Conservation (phyloP, 805 yeast species). For the Hanseniaspora vineae region DNA sequence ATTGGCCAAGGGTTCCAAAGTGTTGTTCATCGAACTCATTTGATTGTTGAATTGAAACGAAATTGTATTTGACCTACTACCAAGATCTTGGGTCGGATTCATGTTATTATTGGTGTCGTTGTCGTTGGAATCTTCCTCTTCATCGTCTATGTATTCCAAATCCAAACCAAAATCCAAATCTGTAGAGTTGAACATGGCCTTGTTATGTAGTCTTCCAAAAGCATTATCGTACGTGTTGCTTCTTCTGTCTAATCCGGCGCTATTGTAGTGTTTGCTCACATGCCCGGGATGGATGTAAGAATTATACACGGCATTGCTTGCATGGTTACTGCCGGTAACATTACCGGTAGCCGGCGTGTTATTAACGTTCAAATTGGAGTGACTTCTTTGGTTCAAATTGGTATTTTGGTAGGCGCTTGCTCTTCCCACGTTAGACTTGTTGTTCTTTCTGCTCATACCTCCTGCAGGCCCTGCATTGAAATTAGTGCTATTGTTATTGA, state of each 20-base stretch:
- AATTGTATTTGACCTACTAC: slow-evolving; percentile 2
- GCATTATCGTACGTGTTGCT: slow-evolving; percentile 4
- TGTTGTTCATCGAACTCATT: not conserved
- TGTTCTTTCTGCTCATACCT: not conserved
- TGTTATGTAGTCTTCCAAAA: not conserved
- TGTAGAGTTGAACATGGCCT: not conserved
- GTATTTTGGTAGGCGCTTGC: not conserved
- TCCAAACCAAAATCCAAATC: not conserved
- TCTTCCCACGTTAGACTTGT: not conserved
- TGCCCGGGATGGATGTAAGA: not conserved
- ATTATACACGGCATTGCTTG: too few relatives aligned
- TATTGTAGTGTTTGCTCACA: not conserved
- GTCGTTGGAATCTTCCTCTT: slow-evolving; percentile 1
- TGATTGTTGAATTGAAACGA: slow-evolving; percentile 1
- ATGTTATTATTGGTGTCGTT: not conserved
- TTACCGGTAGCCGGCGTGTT: too few relatives aligned
- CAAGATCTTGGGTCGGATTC: not conserved
- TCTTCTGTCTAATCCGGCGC: slow-evolving; percentile 1
- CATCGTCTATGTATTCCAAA: not conserved
- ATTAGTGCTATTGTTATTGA: not conserved
- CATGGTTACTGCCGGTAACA: too few relatives aligned
- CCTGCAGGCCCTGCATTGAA: not conserved
- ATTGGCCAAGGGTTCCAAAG: not conserved
- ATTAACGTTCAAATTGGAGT: too few relatives aligned
- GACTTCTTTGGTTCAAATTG: not conserved